phyloP scores from a whole-genome alignment of 768 basidiomycete species.

The Suillus cothurnatus region DNA sequence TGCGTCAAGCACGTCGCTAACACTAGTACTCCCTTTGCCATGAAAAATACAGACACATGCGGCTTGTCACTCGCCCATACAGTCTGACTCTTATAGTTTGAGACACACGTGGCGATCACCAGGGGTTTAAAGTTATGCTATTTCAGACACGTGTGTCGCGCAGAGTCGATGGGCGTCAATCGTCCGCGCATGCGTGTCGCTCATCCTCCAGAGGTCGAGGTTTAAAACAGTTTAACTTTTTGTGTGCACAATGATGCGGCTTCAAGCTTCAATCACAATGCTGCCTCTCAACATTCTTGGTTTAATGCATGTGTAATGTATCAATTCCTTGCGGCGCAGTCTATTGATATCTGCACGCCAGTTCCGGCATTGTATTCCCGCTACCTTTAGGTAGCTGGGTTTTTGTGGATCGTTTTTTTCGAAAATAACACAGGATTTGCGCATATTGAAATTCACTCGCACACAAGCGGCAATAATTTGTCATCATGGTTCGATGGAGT shows the following conservation, averaged over 20 bases:
- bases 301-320: neutral
- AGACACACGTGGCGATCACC: neutral
- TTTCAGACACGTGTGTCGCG: neutral
- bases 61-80: neutral
- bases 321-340: neutral
- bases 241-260: neutral
- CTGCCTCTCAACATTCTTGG: neutral
- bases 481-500: too few species aligned
- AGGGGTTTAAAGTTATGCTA: neutral
- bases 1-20: neutral
- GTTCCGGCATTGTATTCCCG: neutral
- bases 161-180: neutral
- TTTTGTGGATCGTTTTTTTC: too few species aligned
- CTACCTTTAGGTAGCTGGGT: too few species aligned
- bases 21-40: neutral
- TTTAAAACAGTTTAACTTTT: neutral
- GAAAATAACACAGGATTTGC: too few species aligned
- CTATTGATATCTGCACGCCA: neutral
- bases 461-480: too few species aligned
- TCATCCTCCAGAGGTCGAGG: neutral
- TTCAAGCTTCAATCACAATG: neutral
- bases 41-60: neutral
- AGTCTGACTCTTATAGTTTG: neutral
- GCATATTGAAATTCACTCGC: too few species aligned
- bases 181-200: neutral